phyloP scores from a whole-genome alignment of 192 early-diverging fungal genomes.

The Phlyctochytrium planicorne region DNA sequence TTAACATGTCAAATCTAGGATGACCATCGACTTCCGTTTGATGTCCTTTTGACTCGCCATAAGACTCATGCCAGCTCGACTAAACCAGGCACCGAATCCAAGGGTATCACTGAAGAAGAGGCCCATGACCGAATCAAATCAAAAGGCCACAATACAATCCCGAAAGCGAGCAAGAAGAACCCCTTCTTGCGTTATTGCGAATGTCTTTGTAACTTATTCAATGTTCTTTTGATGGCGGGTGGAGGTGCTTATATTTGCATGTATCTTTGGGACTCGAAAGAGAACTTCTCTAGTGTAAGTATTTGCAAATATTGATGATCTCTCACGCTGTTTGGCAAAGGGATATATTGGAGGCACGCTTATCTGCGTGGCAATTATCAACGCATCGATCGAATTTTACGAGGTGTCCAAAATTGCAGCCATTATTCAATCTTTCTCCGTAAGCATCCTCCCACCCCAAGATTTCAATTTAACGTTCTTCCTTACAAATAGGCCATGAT shows the following conservation, averaged over 20 bases:
- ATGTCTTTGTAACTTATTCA: constrained; percentile 81
- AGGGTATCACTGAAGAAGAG: constrained; percentile 27
- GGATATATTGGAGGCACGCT: constrained; percentile 51
- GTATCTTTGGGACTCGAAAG: constrained; percentile 65
- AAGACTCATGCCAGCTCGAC: constrained; percentile 12
- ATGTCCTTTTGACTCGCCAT: background rate
- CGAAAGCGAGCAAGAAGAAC: constrained; percentile 71
- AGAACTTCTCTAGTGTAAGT: constrained; percentile 79
- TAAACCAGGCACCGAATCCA: constrained; percentile 11
- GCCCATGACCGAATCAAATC: constrained; percentile 16
- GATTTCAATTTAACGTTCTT: background rate
- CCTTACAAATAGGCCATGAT: constrained; percentile 34
- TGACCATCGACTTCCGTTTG: constrained; percentile 20
- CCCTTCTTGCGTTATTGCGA: constrained; percentile 71
- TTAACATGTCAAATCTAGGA: constrained; percentile 12
- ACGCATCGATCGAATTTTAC: constrained; percentile 58
- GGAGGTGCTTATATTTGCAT: constrained; percentile 78
- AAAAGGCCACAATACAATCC: constrained; percentile 64
- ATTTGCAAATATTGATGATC: background rate
- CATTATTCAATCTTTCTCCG: constrained; percentile 75
- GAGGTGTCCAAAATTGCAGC: constrained; percentile 66
- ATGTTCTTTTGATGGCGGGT: constrained; percentile 79
- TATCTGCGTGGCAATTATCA: constrained; percentile 50
- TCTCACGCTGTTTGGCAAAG: background rate
- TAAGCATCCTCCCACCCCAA: background rate